Percentiles rank a stretch among this genome's conserved stretches.
Evolutionary conservation across 345 rosid species (phyloP).

Genomic region (Brassica carinata): DNA sequence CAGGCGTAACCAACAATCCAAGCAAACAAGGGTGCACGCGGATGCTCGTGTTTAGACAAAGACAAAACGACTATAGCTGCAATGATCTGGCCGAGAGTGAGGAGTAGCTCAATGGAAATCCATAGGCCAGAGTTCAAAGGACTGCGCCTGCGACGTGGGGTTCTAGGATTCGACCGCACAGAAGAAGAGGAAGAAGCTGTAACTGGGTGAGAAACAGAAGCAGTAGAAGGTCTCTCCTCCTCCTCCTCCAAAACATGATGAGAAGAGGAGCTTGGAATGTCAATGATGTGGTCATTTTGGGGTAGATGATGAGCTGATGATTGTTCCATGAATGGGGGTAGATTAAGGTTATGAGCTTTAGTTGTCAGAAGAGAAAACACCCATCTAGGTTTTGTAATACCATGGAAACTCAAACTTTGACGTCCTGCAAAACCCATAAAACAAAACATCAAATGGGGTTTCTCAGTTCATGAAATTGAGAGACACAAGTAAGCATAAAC

Average conservation of each 20-base stretch:
- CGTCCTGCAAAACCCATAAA: constrained; percentile 22
- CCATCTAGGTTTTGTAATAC: constrained; percentile 66
- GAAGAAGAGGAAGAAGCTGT: constrained; percentile 45
- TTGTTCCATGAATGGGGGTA: constrained; percentile 68
- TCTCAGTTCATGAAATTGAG: not conserved
- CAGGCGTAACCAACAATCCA: constrained; percentile 95
- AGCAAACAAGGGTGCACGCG: constrained; percentile 69
- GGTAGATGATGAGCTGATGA: constrained; percentile 43
- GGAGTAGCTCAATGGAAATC: constrained; percentile 80
- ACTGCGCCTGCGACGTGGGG: constrained; percentile 75
- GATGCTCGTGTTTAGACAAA: constrained; percentile 76
- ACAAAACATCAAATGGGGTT: not conserved
- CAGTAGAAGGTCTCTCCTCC: constrained; percentile 45
- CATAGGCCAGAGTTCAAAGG: constrained; percentile 92
- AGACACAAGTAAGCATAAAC: constrained; percentile 7
- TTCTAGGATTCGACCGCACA: constrained; percentile 58
- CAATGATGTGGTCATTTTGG: constrained; percentile 64
- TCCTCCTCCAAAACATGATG: constrained; percentile 50
- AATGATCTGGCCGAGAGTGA: constrained; percentile 85
- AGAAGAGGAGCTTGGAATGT: constrained; percentile 55
- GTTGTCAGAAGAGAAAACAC: constrained; percentile 58
- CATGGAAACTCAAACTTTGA: constrained; percentile 9
- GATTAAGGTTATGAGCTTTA: constrained; percentile 49
- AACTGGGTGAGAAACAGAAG: constrained; percentile 41
- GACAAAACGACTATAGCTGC: constrained; percentile 80